phyloP scores from a whole-genome alignment of 1,284 basidiomycete species.

The Ustilago crameri region DNA sequence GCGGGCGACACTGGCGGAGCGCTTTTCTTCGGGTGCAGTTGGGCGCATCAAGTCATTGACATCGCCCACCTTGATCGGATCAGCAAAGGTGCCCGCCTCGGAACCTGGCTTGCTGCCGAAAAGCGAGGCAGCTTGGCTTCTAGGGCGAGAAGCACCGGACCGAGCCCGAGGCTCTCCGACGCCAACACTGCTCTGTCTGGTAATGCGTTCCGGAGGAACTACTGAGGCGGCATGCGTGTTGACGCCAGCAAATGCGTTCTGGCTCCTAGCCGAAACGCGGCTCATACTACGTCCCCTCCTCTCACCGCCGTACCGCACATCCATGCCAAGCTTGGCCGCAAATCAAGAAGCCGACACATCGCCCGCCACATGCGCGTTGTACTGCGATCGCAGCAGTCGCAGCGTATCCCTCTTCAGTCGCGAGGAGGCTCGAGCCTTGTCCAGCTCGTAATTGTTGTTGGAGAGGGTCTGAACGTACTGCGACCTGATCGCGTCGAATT shows the following conservation, averaged over 20 bases:
- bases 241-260: too few relatives aligned
- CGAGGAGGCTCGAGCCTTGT: neutral
- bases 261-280: too few relatives aligned
- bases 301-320: neutral
- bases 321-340: neutral
- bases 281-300: neutral
- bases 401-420: neutral
- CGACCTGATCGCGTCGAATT: neutral
- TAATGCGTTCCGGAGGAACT: neutral
- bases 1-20: neutral
- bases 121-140: too few relatives aligned
- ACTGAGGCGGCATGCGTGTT: neutral
- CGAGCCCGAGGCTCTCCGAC: too few relatives aligned
- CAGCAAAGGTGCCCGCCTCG: too few relatives aligned
- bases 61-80: slow-evolving; percentile 9
- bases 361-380: neutral
- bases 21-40: neutral
- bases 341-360: neutral
- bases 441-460: neutral
- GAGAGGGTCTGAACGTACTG: neutral
- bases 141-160: too few relatives aligned
- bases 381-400: neutral
- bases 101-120: too few relatives aligned
- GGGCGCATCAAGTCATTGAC: slow-evolving; percentile 7
- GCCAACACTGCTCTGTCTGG: neutral